Base-by-base conservation (phyloP, 257 asterid species). In the Solanum appendiculatum region DNA sequence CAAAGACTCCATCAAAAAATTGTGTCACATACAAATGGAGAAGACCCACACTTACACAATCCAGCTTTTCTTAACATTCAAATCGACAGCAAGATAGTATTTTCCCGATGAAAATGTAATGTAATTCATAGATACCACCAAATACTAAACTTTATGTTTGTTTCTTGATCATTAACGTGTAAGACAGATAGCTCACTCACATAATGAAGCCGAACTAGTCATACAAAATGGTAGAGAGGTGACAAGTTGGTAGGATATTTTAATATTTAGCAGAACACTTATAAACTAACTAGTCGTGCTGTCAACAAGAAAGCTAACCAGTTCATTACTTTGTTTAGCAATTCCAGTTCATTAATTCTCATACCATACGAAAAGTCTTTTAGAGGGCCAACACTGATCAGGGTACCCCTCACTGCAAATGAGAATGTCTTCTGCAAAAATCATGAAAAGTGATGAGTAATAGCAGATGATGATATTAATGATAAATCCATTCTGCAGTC, bases 241-340 rank as follows among this genome's bases (percentile, higher is more conserved):
- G 82, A 70, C 73, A 88, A 77, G 27, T 20, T 40, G 39, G 83
- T 82, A 33, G 69, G 58, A 18, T 66, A 85, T 6, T 37, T 75
- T 75, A 39, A 4, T 31, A 69, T 83, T 40, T 51, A 34, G 25
- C 80, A 74, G 87, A 75, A 85, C 86, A 87, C 51, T 87, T 85
- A 40, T 29, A 83, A 34, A 34, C 36, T 34, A 34, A 34, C 36
- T 4, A 34, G 36, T 34, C 36, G 36, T 36, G n/a, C 25, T 39
- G 29, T 85, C 80, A 46, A 27, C 39, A 48, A 48, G 51, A 87
- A 27, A 87, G 92, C 95, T 90, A 88, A 97, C 99, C 98, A 97
- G 89, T 91, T 95, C 98, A 88, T 95, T 97, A 91, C 98, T 94
- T 90, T 93, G 98, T 91, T 95, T 97, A 66, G 98, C 92, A 82